Percentiles rank a stretch among this genome's conserved stretches.
Conservation (phyloP, 768 basidiomycete species). For the Lentinula aciculospora region DNA sequence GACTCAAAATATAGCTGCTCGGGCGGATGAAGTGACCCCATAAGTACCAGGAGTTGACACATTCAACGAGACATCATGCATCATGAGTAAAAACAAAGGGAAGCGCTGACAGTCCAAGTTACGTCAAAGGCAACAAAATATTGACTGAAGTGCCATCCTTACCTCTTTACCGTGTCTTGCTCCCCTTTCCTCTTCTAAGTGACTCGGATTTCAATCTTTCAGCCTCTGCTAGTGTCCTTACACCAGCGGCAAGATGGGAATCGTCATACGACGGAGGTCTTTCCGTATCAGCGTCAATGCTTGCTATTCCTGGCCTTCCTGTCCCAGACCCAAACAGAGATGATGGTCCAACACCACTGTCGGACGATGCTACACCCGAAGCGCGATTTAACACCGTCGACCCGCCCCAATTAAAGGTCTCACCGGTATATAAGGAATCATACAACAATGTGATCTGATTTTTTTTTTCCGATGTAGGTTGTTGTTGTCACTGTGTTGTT, state of each 20-base stretch:
- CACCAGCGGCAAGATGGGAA: not conserved
- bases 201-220: too few relatives aligned
- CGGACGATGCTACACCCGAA: not conserved
- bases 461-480: not conserved
- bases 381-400: not conserved
- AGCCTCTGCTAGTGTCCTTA: not conserved
- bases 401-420: not conserved
- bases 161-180: too few relatives aligned
- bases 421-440: not conserved
- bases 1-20: too few relatives aligned
- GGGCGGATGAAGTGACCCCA: too few relatives aligned
- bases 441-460: not conserved
- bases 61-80: too few relatives aligned
- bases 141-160: too few relatives aligned
- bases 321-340: not conserved
- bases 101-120: too few relatives aligned
- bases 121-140: too few relatives aligned
- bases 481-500: not conserved
- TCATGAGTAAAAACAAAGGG: too few relatives aligned
- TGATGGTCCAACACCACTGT: not conserved
- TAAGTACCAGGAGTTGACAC: too few relatives aligned
- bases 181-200: too few relatives aligned
- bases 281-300: not conserved
- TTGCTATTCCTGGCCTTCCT: not conserved
- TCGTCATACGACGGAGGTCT: not conserved